These are phyloP conservation scores for Chenopodium album DNA, from an alignment of 148 eudicot species.

Conservation along the genomic window DNA sequence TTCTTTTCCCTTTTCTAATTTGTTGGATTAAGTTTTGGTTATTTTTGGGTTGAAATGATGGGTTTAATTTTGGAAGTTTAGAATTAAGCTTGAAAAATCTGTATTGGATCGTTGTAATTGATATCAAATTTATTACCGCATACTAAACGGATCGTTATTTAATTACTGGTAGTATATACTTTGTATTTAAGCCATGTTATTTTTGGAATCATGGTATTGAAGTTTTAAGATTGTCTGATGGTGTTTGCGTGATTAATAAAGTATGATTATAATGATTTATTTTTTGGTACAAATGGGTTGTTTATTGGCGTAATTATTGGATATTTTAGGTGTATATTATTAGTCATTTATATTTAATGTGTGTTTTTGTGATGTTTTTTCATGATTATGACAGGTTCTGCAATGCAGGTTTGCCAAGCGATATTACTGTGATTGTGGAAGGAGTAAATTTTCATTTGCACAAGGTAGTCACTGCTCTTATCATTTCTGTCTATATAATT, in stretches of 20 bases:
- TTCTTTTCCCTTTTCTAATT: neutral
- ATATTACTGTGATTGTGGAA: constrained; percentile 58
- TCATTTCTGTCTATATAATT: neutral
- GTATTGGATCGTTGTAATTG: neutral
- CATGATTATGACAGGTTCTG: constrained; percentile 76
- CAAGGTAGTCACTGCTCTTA: constrained; percentile 50
- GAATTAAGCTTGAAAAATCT: neutral
- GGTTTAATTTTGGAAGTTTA: neutral
- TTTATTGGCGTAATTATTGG: neutral
- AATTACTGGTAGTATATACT: too few relatives aligned
- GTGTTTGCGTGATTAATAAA: neutral
- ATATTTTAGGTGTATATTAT: neutral
- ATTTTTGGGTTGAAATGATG: constrained; percentile 18
- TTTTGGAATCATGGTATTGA: too few relatives aligned
- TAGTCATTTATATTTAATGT: neutral
- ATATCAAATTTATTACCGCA: too few relatives aligned
- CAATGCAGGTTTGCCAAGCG: constrained; percentile 81
- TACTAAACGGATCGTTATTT: too few relatives aligned
- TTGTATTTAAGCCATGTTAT: too few relatives aligned
- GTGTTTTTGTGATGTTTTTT: constrained; percentile 27
- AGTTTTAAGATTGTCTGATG: too few relatives aligned
- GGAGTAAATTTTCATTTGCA: constrained; percentile 72
- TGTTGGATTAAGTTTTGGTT: neutral
- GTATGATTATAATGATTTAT: neutral
- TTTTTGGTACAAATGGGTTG: neutral